Conservation (phyloP, 2,329 filamentous ascomycete species). For the Beauveria pseudobassiana region DNA sequence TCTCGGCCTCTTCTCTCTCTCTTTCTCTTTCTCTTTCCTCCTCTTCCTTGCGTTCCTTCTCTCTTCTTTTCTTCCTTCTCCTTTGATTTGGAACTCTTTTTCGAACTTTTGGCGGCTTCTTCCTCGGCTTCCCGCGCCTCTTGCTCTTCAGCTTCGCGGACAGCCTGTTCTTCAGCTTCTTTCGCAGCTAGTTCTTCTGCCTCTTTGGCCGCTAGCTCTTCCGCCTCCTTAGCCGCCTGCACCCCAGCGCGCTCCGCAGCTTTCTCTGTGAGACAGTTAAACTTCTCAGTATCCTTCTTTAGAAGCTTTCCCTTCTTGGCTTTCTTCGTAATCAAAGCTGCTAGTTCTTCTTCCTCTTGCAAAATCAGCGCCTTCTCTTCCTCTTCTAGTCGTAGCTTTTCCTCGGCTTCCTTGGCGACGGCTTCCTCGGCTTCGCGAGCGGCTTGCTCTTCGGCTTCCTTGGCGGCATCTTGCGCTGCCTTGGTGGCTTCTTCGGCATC, state of each 20-base stretch:
- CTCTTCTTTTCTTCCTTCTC: conserved; percentile 28
- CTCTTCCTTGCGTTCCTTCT: conserved; percentile 20
- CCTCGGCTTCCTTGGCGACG: conserved; percentile 21
- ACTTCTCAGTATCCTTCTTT: conserved; percentile 23
- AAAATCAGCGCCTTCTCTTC: conserved; percentile 18
- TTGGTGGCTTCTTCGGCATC: conserved; percentile 23
- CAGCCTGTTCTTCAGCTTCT: conserved; percentile 21
- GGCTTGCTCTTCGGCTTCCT: conserved; percentile 20
- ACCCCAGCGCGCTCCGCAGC: conserved; percentile 16
- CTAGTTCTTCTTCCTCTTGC: conserved; percentile 31
- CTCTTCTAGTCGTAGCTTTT: conserved; percentile 21
- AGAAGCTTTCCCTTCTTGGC: conserved; percentile 38
- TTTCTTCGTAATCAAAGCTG: conserved; percentile 39
- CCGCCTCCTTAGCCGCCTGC: conserved; percentile 18
- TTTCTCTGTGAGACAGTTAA: conserved; percentile 16
- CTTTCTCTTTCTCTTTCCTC: conserved; percentile 17
- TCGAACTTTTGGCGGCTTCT: conserved; percentile 25
- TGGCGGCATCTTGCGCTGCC: conserved; percentile 27
- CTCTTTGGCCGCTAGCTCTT: conserved; percentile 18
- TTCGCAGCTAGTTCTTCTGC: conserved; percentile 19
- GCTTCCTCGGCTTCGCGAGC: conserved; percentile 23
- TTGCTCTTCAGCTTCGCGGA: conserved; percentile 23
- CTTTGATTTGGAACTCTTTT: conserved; percentile 28
- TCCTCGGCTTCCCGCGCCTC: conserved; percentile 22
- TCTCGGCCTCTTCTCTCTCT: conserved; percentile 15